phyloP scores from a whole-genome alignment of 139 green algal species.

The Diplosphaera chodatii region DNA sequence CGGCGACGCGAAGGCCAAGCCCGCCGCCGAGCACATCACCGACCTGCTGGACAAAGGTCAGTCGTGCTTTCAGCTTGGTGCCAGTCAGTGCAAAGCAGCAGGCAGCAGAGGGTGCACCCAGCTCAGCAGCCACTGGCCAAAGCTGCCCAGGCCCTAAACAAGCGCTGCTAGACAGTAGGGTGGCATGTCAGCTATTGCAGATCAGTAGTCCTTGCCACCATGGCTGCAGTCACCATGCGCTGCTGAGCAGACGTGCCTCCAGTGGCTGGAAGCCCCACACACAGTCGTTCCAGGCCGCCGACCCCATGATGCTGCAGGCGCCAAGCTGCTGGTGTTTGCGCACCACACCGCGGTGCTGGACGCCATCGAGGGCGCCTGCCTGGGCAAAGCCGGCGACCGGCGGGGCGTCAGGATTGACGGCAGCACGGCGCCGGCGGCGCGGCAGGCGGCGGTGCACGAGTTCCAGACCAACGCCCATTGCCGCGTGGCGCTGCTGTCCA shows the following conservation, averaged over 20 bases:
- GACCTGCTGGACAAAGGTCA: constrained; percentile 27
- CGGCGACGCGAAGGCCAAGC: constrained; percentile 37
- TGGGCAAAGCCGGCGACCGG: neutral
- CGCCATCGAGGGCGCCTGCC: constrained; percentile 10
- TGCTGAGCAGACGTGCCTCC: no score
- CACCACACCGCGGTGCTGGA: constrained; percentile 54
- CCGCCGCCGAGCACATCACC: constrained; percentile 24
- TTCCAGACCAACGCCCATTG: constrained; percentile 31
- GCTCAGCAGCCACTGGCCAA: no score
- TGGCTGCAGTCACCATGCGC: no score
- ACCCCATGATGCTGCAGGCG: constrained; percentile 8
- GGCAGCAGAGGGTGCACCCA: no score
- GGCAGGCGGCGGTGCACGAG: constrained; percentile 22
- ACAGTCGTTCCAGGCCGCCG: no score
- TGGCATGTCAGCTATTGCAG: no score
- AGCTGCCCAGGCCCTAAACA: no score
- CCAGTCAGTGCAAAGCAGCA: no score
- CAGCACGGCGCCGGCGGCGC: neutral
- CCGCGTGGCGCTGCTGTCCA: constrained; percentile 30
- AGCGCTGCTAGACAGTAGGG: no score
- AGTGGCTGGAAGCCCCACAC: no score
- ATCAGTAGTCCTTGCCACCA: no score
- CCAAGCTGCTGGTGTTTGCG: constrained; percentile 60
- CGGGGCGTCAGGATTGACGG: constrained; percentile 54
- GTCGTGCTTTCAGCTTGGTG: no score